phyloP scores from a whole-genome alignment of 495 filamentous ascomycete genomes.

The Aspergillus ellipticus region DNA sequence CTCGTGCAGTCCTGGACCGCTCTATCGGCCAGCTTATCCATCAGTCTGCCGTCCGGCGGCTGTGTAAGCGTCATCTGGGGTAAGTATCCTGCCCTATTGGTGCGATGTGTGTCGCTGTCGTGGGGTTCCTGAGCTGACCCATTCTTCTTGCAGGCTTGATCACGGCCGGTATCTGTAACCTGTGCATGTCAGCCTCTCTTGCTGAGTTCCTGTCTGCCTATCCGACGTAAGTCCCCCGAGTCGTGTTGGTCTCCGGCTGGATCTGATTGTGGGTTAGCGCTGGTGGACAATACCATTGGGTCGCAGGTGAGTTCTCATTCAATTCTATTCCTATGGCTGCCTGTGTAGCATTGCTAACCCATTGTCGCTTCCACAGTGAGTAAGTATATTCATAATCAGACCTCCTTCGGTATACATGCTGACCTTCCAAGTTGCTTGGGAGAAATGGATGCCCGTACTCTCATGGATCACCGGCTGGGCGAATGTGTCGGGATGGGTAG shows the following conservation, averaged over 20 bases:
- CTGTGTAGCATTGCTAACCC: conserved; percentile 2
- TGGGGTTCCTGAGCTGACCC: not conserved
- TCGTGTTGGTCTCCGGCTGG: not conserved
- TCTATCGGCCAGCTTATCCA: conserved; percentile 44
- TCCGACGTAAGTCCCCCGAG: conserved; percentile 50
- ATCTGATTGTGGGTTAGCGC: conserved; percentile 31
- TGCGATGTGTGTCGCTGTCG: not conserved
- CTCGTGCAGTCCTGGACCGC: conserved; percentile 48
- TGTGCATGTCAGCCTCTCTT: conserved; percentile 67
- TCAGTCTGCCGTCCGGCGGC: conserved; percentile 48
- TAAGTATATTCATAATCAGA: conserved; percentile 18
- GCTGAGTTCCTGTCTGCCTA: conserved; percentile 73
- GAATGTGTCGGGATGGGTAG: conserved; percentile 69
- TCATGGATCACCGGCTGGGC: conserved; percentile 75
- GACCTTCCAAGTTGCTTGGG: conserved; percentile 40
- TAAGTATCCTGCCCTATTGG: conserved; percentile 14
- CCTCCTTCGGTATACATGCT: not conserved
- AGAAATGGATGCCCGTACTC: conserved; percentile 56
- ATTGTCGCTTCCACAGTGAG: conserved; percentile 18
- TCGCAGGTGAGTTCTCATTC: conserved; percentile 46
- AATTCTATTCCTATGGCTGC: not conserved
- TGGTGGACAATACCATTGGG: conserved; percentile 74
- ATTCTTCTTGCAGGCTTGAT: conserved; percentile 47
- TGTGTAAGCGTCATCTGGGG: conserved; percentile 49
- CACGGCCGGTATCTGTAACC: conserved; percentile 66